A percentile compares a stretch with the other conserved stretches of the same genome.
Evolutionary conservation across 176 grass and related monocot genomes (phyloP).

Genomic region (Zoysia pacifica): DNA sequence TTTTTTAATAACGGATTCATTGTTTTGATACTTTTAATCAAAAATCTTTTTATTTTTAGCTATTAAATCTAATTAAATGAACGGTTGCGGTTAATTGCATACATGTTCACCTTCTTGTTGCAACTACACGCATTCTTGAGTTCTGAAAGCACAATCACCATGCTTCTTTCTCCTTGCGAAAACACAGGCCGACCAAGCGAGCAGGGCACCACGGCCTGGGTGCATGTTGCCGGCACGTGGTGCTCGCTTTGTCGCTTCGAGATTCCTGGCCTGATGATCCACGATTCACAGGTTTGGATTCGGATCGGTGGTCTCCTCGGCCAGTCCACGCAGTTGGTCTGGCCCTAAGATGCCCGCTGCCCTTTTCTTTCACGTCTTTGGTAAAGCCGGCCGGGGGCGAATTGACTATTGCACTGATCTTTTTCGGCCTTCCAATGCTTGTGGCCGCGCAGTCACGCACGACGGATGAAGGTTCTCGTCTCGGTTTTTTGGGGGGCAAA

Average conservation of each 20-base stretch:
- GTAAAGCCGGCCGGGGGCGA: not conserved
- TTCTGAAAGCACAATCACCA: conserved; percentile 5
- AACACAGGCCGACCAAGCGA: not conserved
- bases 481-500: not conserved
- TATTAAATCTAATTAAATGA: too few species aligned
- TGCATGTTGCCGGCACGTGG: not conserved
- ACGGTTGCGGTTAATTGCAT: too few species aligned
- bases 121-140: not conserved
- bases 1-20: too few species aligned
- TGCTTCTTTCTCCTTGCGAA: not conserved
- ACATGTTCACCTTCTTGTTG: not conserved
- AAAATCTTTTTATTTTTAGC: too few species aligned
- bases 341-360: conserved; percentile 5
- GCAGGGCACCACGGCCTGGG: not conserved
- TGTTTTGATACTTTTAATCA: too few species aligned
- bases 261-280: conserved; percentile 16
- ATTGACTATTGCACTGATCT: not conserved
- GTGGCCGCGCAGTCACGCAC: not conserved
- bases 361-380: conserved; percentile 5
- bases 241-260: not conserved
- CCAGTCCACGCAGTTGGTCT: not conserved
- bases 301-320: not conserved
- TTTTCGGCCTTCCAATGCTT: not conserved
- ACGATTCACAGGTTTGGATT: not conserved
- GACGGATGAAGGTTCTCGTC: not conserved